Base-by-base conservation (phyloP, 345 rosid genomes). In the Cardiospermum halicacabum region DNA sequence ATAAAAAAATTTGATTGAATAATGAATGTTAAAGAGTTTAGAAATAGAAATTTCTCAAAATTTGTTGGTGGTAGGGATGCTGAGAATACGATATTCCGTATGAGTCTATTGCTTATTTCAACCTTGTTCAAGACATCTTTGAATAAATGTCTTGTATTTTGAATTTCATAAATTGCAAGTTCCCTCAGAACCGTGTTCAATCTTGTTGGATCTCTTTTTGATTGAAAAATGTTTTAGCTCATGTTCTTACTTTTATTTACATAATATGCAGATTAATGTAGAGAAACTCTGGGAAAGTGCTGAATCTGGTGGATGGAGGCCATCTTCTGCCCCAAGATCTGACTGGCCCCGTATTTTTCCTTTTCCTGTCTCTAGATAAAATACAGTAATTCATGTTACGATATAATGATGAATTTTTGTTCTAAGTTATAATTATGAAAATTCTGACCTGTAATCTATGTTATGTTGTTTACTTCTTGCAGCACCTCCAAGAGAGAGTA, bases 301-400 rank as follows among this genome's bases (percentile, higher is more conserved):
- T 69, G 77, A 80, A 9, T 87, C 96, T 60, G 84, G 87, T 54
- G 87, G 86, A 39, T 94, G 99, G 97, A 85, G 86, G 75, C 99
- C 99, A 24, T 94, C 99, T 45, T 94, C 99, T 70, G 87, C 97
- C 32, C 99, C 99, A 40, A 81, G 97, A 76, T 85, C 97, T 69
- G 79, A 85, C 64, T 94, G 97, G 99, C 89, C 89, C 16, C 69
- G 99, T 95, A 78, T 76, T n/a, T 70, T 69, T 45, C 72, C 60
- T 24, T 60, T 58, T 54, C 64, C 58, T 58, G 54, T 64, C 50
- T 74, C 34, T 16, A 31, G 48, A 60, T 18, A 72, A 74, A 69
- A 67, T 30, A 69, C 10, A 45, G 28, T n/a, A n/a, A n/a, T n/a
- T 10, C 32, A 37, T 30, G 19, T 40, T 12, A 36, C 4, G 8